phyloP scores from a whole-genome alignment of 768 basidiomycete genomes.

The Xerocomellus intermedius region DNA sequence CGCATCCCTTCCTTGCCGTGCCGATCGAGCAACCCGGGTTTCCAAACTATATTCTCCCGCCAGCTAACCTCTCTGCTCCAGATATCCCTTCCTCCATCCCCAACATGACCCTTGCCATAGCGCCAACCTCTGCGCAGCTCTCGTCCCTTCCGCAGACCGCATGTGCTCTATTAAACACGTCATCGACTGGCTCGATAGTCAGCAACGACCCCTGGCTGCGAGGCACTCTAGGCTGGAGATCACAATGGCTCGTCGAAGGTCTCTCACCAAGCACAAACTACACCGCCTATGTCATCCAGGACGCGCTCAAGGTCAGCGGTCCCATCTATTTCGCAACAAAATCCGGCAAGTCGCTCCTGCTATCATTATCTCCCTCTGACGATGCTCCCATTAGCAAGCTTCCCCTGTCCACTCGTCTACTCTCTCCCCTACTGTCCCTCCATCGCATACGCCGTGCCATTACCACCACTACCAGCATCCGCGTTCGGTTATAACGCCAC shows the following conservation, averaged over 20 bases:
- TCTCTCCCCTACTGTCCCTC: conserved; percentile 74
- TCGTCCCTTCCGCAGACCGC: conserved; percentile 51
- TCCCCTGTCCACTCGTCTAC: conserved; percentile 67
- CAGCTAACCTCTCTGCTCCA: conserved; percentile 50
- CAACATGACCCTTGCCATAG: conserved; percentile 56
- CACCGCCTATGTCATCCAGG: conserved; percentile 65
- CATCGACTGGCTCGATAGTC: conserved; percentile 38
- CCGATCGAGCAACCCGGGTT: conserved; percentile 43
- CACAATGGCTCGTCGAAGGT: conserved; percentile 62
- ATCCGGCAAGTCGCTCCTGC: conserved; percentile 46
- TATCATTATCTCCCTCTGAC: neutral
- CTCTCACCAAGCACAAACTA: conserved; percentile 72
- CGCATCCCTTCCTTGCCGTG: conserved; percentile 47
- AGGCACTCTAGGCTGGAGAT: conserved; percentile 58
- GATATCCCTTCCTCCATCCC: conserved; percentile 40
- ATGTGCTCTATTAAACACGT: conserved; percentile 50
- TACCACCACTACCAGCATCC: conserved; percentile 48
- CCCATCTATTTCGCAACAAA: conserved; percentile 78
- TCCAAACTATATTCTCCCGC: conserved; percentile 75
- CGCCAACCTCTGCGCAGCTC: conserved; percentile 46
- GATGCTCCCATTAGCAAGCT: conserved; percentile 41
- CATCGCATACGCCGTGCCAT: conserved; percentile 66
- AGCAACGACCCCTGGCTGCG: conserved; percentile 57
- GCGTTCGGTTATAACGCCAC: conserved; percentile 45
- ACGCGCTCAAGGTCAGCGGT: conserved; percentile 55